Conservation (phyloP, 306 rosid species). For the Sechiopsis laciniata region DNA sequence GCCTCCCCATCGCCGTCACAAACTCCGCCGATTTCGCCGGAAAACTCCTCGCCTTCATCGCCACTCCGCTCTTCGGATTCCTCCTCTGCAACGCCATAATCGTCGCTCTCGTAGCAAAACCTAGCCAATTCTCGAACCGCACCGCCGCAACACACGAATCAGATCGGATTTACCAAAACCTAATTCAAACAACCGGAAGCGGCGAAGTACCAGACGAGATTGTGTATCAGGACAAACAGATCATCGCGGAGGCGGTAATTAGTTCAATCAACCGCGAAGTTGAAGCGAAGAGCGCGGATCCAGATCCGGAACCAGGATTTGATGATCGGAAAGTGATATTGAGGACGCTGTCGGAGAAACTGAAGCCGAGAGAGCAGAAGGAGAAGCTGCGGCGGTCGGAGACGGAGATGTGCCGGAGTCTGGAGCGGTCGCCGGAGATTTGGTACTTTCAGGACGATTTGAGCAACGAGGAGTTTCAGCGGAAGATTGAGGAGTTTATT, state of each 20-base stretch:
- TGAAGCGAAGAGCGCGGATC: slow-evolving; percentile 7
- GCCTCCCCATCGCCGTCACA: slow-evolving; percentile 47
- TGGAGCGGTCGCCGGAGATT: slow-evolving; percentile 18
- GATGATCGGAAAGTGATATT: slow-evolving; percentile 23
- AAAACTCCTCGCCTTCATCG: slow-evolving; percentile 30
- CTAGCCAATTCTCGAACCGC: slow-evolving; percentile 23
- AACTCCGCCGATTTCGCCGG: slow-evolving; percentile 40
- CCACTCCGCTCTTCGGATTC: slow-evolving; percentile 63
- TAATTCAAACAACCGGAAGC: slow-evolving; percentile 18
- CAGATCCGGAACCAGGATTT: slow-evolving; percentile 11
- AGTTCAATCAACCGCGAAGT: neutral
- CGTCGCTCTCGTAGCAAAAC: slow-evolving; percentile 48
- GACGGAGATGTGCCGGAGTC: slow-evolving; percentile 37
- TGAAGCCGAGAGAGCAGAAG: slow-evolving; percentile 4
- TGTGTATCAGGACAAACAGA: slow-evolving; percentile 50
- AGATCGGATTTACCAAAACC: slow-evolving; percentile 26
- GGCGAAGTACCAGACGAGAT: slow-evolving; percentile 19
- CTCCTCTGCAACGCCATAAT: slow-evolving; percentile 59
- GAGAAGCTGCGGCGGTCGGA: slow-evolving; percentile 45
- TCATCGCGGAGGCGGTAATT: slow-evolving; percentile 29
- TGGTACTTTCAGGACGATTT: slow-evolving; percentile 37
- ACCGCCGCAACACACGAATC: neutral
- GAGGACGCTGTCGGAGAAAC: slow-evolving; percentile 45
- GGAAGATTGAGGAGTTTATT: slow-evolving; percentile 64
- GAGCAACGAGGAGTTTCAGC: slow-evolving; percentile 76